Base-by-base conservation (phyloP, 768 basidiomycete genomes). In the Hysterangium stoloniferum region DNA sequence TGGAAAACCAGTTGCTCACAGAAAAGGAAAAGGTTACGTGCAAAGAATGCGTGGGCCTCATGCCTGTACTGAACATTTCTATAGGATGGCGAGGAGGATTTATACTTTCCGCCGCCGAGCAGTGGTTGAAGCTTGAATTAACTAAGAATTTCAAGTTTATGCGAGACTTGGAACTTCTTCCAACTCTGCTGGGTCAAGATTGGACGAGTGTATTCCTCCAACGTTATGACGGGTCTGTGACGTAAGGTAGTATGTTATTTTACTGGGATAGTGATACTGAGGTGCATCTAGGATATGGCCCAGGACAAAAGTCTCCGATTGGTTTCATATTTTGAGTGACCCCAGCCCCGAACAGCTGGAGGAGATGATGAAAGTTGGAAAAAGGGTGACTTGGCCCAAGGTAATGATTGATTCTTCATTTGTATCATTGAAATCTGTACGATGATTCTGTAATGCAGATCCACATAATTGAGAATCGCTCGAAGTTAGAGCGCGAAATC, bases 61-160 rank as follows among this genome's bases (percentile, higher is more conserved):
- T 8, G 42, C 32, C 12, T 19, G 31, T 4, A 4, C 46, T 24
- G 2, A 37, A 35, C 11, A n/a, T 35, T 32, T 29, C 17, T 47
- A 20, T 33, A 81, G 88, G 94, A 1, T 98, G 95, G 96, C 71
- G 95, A 61, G 96, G 94, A 42, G 96, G 96, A 42, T 97, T 92
- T 63, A 59, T 97, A 17, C 68, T 97, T 8, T 92, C 90, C 2
- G 93, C 93, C 1, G 84, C 86, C 3, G 93, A 97, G 64, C 93
- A 95, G 57, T 93, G 88, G 80, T 73, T 96, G 54, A 97, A 97
- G 64, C 78, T 96, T 36, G 95, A 98, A 62, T 71, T 99, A 11
- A 88, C 91, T 4, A 98, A 97, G 73, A 96, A 97, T 62, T 94
- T 95, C 75, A 92, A 89, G 76, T 74, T 98, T 45, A 99, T 99